phyloP scores from a whole-genome alignment of 805 yeast species.

The Suhomyces sp. region DNA sequence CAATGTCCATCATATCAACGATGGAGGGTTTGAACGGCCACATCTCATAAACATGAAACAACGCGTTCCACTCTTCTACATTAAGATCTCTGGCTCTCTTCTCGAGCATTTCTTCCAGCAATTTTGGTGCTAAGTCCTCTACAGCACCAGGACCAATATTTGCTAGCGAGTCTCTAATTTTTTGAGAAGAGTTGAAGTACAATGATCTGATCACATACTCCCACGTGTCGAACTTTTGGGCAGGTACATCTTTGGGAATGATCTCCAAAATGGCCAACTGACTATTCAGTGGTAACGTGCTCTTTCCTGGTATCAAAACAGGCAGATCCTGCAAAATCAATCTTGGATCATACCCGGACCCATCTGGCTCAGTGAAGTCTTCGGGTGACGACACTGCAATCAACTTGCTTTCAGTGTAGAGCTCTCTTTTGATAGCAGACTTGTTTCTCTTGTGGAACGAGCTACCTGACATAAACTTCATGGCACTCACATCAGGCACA shows the following conservation, averaged over 20 bases:
- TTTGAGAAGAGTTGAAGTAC: constrained; percentile 33
- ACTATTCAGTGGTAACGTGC: constrained; percentile 27
- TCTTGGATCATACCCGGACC: constrained; percentile 36
- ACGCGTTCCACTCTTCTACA: constrained; percentile 48
- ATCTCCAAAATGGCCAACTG: constrained; percentile 59
- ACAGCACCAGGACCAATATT: constrained; percentile 81
- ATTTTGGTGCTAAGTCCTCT: constrained; percentile 41
- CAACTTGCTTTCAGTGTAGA: constrained; percentile 57
- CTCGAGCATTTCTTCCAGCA: constrained; percentile 33
- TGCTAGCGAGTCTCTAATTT: constrained; percentile 45
- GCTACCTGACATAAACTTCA: constrained; percentile 58
- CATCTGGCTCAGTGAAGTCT: constrained; percentile 23
- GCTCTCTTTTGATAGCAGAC: constrained; percentile 60
- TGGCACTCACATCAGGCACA: constrained; percentile 54
- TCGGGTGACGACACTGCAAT: constrained; percentile 44
- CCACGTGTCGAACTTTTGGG: constrained; percentile 52
- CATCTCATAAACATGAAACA: constrained; percentile 51
- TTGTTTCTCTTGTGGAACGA: constrained; percentile 55
- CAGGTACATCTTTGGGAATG: constrained; percentile 33
- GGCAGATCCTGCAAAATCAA: constrained; percentile 38
- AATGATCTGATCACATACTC: constrained; percentile 54
- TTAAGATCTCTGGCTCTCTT: constrained; percentile 50
- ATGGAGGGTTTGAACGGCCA: constrained; percentile 88
- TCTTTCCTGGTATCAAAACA: constrained; percentile 23
- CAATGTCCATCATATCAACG: constrained; percentile 12